Conservation (phyloP, 495 filamentous ascomycete genomes). For the Elasticomyces elasticus region DNA sequence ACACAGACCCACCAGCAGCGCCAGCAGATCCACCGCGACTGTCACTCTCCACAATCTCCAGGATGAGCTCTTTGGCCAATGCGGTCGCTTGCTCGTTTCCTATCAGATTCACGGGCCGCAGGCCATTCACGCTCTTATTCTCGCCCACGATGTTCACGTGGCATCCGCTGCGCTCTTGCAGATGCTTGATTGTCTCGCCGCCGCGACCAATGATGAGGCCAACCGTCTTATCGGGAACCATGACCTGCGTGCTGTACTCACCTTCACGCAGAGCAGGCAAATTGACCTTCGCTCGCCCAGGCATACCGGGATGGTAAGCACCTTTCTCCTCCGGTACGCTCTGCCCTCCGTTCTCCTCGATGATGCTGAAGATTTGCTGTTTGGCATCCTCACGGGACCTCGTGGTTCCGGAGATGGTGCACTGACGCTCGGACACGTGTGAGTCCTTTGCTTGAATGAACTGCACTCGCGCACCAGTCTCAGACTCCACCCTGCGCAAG, state of each 20-base stretch:
- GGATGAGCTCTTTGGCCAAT: slow-evolving; percentile 65
- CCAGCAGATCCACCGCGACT: slow-evolving; percentile 36
- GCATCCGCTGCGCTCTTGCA: slow-evolving; percentile 74
- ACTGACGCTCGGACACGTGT: slow-evolving; percentile 55
- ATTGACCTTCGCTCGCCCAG: slow-evolving; percentile 31
- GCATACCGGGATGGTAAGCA: slow-evolving; percentile 19
- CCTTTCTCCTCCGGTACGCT: slow-evolving; percentile 25
- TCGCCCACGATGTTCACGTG: slow-evolving; percentile 85
- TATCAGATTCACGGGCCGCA: slow-evolving; percentile 76
- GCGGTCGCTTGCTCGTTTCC: slow-evolving; percentile 55
- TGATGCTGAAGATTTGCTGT: slow-evolving; percentile 65
- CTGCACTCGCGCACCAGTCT: slow-evolving; percentile 67
- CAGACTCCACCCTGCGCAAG: slow-evolving; percentile 62
- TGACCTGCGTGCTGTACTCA: slow-evolving; percentile 69
- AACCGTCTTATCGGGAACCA: slow-evolving; percentile 82
- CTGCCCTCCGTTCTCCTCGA: slow-evolving; percentile 68
- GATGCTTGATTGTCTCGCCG: slow-evolving; percentile 79
- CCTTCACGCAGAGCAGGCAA: slow-evolving; percentile 53
- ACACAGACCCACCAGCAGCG: neutral
- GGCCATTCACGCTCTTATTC: slow-evolving; percentile 72
- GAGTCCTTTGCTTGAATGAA: slow-evolving; percentile 64
- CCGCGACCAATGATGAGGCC: slow-evolving; percentile 77
- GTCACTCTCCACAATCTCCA: slow-evolving; percentile 82
- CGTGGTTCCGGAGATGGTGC: slow-evolving; percentile 63
- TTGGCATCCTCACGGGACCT: slow-evolving; percentile 59